These are phyloP conservation scores for Stentor roeselii DNA, from an alignment of 73 alveolate species.

Conservation along the genomic window DNA sequence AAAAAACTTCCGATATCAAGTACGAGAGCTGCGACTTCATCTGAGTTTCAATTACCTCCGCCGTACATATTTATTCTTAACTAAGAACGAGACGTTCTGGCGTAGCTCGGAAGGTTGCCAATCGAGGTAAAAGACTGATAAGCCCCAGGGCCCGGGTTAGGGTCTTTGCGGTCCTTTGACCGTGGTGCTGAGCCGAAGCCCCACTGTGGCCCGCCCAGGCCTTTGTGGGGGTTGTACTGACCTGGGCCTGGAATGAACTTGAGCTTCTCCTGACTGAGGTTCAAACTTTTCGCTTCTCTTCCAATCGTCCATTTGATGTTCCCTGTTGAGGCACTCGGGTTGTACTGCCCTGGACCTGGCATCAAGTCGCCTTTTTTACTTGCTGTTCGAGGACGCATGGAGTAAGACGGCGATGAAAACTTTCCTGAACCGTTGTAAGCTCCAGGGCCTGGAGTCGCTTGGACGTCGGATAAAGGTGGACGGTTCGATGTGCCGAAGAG, in stretches of 20 bases:
- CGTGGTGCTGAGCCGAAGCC: conserved; percentile 16
- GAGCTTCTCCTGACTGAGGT: background rate
- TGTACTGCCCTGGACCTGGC: conserved; percentile 16
- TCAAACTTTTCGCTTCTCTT: background rate
- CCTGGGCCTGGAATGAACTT: background rate
- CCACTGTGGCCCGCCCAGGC: conserved; percentile 11
- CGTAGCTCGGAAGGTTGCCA: conserved; percentile 4
- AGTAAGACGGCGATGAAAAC: background rate
- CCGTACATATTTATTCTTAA: conserved; percentile 31
- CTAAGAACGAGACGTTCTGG: background rate
- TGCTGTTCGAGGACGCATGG: conserved; percentile 8
- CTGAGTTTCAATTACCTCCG: conserved; percentile 48
- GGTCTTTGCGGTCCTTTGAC: background rate
- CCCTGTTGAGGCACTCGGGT: background rate
- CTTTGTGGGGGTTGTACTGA: background rate
- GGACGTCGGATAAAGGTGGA: background rate
- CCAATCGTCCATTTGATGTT: background rate
- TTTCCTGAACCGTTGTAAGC: background rate
- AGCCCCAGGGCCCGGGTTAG: conserved; percentile 11
- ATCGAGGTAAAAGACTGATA: background rate
- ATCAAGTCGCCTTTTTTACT: background rate
- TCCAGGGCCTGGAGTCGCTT: conserved; percentile 17
- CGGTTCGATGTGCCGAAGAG: background rate
- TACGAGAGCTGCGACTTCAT: conserved; percentile 71
- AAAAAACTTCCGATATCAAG: conserved; percentile 62